Base-by-base conservation (phyloP, 495 filamentous ascomycete genomes). In the Tuber magnatum region DNA sequence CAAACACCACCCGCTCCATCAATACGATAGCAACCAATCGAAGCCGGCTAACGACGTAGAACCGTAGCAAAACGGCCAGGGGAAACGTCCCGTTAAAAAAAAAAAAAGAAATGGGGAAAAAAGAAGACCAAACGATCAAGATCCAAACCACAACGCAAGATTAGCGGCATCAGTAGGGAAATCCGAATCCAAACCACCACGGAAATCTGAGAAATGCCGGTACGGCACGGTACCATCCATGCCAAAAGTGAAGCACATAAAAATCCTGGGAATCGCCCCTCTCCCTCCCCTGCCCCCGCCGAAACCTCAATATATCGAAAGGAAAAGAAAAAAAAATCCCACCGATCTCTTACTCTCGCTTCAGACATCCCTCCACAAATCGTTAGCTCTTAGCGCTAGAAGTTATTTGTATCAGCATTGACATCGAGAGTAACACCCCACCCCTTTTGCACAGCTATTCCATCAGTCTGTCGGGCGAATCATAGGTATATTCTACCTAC, bases 131-230 rank as follows among this genome's bases (percentile, higher is more conserved):
- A 65, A 8, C 46, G n/a, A 65, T 28, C 56, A 35, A 65, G 56
- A 65, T 65, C 56, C 12, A 65, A 35, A 35, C 56, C 56, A 65
- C 56, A 0, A 32, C 56, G n/a, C 56, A 65, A 65, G 56, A 65
- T 65, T 65, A 65, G 56, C 56, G 56, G 56, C 14, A 65, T 14
- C 56, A 35, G 56, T 35, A 65, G 39, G 39, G 39, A 40, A 40
- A 40, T 40, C 39, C 56, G 56, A 65, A 65, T 65, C n/a, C 56
- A 65, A 65, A 65, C 56, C 28, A 40, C 28, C 56, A 65, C 56
- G 4, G 56, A 35, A 32, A 65, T 65, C 28, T 14, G 56, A 12
- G 28, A 65, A 20, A 7, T 65, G 35, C 56, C 39, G 39, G 7
- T 40, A 40, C 39, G 39, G 39, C 7, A 40, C 39, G 3, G 39